A percentile compares a stretch with the other conserved stretches of the same genome.
Conservation (phyloP, 106 monocot species). For the Gastrodia elata region DNA sequence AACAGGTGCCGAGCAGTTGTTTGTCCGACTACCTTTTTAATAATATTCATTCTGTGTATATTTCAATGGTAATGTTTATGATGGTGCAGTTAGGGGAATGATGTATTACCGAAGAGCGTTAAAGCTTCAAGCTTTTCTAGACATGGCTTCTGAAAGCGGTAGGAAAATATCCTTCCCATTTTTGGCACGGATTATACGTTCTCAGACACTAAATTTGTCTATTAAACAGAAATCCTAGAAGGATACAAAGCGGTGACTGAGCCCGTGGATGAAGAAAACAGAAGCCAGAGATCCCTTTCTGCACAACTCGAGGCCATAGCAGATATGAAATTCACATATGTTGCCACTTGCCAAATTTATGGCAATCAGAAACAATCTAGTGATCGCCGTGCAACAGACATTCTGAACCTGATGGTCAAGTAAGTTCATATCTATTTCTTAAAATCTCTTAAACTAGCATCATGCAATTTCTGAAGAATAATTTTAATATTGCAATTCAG, state of each 20-base stretch:
- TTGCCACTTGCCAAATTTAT: slow-evolving; percentile 94
- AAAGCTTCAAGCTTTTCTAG: slow-evolving; percentile 97
- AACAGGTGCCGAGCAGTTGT: slow-evolving; percentile 49
- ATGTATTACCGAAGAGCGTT: slow-evolving; percentile 96
- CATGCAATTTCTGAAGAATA: background rate
- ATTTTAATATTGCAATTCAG: slow-evolving; percentile 28
- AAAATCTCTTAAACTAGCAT: background rate
- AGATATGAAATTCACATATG: slow-evolving; percentile 98
- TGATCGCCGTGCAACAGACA: slow-evolving; percentile 95
- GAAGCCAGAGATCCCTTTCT: slow-evolving; percentile 80
- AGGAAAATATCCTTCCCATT: background rate
- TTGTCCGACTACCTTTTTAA: background rate
- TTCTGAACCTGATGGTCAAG: slow-evolving; percentile 98
- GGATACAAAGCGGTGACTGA: slow-evolving; percentile 95
- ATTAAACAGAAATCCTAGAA: slow-evolving; percentile 74
- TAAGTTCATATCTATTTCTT: slow-evolving; percentile 25
- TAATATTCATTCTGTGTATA: background rate
- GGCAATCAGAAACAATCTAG: slow-evolving; percentile 93
- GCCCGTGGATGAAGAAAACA: slow-evolving; percentile 74
- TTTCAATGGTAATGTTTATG: background rate
- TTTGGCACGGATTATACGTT: background rate
- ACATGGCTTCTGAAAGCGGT: slow-evolving; percentile 97
- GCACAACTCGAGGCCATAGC: slow-evolving; percentile 94
- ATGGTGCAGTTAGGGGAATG: slow-evolving; percentile 88
- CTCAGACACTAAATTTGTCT: background rate